phyloP scores from a whole-genome alignment of 2,329 filamentous ascomycete genomes.

The Elsinoe arachidis region DNA sequence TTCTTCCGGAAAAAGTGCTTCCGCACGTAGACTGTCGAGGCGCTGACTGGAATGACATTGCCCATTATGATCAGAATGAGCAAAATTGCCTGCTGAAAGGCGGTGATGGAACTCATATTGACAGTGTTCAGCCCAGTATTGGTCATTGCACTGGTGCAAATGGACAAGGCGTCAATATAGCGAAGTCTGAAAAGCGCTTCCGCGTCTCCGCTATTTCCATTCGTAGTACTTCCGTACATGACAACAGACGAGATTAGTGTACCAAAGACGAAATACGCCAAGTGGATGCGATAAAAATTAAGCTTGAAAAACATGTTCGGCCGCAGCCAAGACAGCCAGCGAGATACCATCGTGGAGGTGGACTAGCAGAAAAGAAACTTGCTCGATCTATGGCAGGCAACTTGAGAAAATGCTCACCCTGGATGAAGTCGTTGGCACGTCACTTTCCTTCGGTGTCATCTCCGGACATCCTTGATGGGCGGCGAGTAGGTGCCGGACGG shows the following conservation, averaged over 20 bases:
- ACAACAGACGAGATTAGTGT: conserved; percentile 17
- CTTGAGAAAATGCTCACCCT: background rate
- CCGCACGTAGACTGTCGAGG: no score
- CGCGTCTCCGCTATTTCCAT: background rate
- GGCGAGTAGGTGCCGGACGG: no score
- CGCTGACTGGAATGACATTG: no score
- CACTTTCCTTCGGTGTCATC: background rate
- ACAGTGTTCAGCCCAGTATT: no score
- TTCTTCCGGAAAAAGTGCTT: no score
- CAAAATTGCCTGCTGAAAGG: no score
- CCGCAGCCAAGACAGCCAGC: background rate
- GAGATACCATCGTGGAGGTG: background rate
- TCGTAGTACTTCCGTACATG: conserved; percentile 15
- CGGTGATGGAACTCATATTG: no score
- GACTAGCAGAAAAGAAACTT: background rate
- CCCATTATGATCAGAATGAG: no score
- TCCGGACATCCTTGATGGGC: no score
- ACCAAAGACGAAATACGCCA: conserved; percentile 17
- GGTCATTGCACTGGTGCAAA: no score
- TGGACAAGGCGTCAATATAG: no score
- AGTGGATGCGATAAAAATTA: conserved; percentile 17
- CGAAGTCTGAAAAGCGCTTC: no score
- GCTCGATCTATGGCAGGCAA: background rate
- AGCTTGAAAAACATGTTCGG: background rate
- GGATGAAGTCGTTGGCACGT: background rate